Conservation (phyloP, 1,284 basidiomycete species). For the Filobasidium uniguttulatum region DNA sequence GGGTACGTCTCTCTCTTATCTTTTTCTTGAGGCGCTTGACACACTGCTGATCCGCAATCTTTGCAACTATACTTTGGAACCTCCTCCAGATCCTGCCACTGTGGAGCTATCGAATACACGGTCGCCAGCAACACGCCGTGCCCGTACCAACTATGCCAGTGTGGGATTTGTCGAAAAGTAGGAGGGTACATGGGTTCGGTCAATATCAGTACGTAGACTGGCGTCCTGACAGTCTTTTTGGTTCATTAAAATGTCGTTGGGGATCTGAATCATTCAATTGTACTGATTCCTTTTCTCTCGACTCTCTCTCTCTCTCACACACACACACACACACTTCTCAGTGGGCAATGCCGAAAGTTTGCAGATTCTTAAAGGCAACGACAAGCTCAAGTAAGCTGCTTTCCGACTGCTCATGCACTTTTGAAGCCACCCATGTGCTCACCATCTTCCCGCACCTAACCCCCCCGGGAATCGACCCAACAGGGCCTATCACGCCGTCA, state of each 20-base stretch:
- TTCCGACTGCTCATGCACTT: neutral
- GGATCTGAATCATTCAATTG: neutral
- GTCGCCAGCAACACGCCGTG: conserved; percentile 36
- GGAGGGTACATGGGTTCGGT: conserved; percentile 36
- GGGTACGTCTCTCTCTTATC: conserved; percentile 5
- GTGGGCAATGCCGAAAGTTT: conserved; percentile 33
- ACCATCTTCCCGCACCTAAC: neutral
- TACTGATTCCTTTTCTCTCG: no score
- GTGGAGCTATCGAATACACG: conserved; percentile 30
- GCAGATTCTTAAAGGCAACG: conserved; percentile 29
- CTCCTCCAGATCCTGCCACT: conserved; percentile 31
- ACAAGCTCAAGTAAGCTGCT: conserved; percentile 28
- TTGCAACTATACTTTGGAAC: neutral
- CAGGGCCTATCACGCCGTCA: conserved; percentile 28
- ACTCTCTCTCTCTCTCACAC: conserved; percentile 3
- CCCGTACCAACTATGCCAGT: conserved; percentile 34
- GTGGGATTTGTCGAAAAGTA: conserved; percentile 35
- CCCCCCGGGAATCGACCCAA: neutral
- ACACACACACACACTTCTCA: neutral
- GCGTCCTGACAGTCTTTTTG: neutral
- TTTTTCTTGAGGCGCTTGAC: neutral
- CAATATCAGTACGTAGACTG: conserved; percentile 22
- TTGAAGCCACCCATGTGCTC: neutral
- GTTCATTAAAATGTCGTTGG: neutral
- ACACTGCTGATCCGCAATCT: neutral